Conservation (phyloP, 768 basidiomycete genomes). For the Multifurca ochricompacta region DNA sequence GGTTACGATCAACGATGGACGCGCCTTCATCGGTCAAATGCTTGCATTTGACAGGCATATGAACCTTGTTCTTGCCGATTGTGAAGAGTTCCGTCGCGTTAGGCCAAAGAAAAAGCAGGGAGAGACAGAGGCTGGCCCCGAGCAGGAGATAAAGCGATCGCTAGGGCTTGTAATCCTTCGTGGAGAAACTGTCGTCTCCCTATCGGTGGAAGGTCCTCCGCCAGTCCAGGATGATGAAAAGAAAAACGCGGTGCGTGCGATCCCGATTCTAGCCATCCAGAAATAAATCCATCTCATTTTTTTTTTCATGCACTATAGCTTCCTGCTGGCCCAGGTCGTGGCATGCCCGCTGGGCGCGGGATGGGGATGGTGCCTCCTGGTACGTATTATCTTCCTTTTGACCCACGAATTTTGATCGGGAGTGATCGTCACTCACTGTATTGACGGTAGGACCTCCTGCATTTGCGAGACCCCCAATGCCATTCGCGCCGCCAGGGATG, state of each 20-base stretch:
- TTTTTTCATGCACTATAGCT: constrained; percentile 41
- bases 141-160: constrained; percentile 93
- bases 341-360: constrained; percentile 93
- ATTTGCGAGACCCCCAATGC: constrained; percentile 64
- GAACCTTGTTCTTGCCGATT: constrained; percentile 97
- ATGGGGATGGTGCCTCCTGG: constrained; percentile 93
- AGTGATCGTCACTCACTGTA: constrained; percentile 16
- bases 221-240: constrained; percentile 87
- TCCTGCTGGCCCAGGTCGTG: constrained; percentile 84
- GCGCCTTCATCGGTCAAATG: constrained; percentile 95
- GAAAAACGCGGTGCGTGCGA: constrained; percentile 57
- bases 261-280: neutral
- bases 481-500: constrained; percentile 65
- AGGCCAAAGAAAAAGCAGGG: constrained; percentile 88
- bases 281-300: constrained; percentile 17
- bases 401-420: constrained; percentile 9
- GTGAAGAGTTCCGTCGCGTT: constrained; percentile 94
- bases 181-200: constrained; percentile 92
- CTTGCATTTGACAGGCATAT: constrained; percentile 99
- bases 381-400: constrained; percentile 31
- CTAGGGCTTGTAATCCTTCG: constrained; percentile 95
- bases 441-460: constrained; percentile 50
- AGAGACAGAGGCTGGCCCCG: constrained; percentile 58
- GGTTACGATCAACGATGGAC: constrained; percentile 95
- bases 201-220: constrained; percentile 93